Evolutionary conservation across 2,329 filamentous ascomycete species (phyloP).

Genomic region (Xylariaceae sp.): DNA sequence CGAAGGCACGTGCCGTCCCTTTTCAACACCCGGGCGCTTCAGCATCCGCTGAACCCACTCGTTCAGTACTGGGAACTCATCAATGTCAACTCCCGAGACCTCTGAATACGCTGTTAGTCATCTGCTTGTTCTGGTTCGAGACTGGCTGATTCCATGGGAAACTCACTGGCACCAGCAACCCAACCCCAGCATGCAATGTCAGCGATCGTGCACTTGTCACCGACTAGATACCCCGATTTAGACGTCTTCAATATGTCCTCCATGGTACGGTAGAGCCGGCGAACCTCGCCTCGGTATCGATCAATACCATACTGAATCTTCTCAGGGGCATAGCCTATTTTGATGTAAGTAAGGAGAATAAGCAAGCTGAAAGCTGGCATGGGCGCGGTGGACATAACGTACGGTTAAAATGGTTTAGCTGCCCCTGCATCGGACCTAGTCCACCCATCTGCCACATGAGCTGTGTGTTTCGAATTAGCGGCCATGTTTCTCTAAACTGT

Average conservation of each 20-base stretch:
- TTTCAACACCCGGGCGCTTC: conserved; percentile 68
- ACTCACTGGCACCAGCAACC: conserved; percentile 56
- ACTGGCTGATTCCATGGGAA: no score
- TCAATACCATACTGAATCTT: conserved; percentile 79
- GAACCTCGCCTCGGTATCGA: conserved; percentile 78
- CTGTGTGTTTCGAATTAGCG: conserved; percentile 27
- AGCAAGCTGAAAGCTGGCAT: background rate
- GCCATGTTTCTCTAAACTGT: no score
- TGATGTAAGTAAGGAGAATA: background rate
- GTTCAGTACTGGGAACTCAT: conserved; percentile 72
- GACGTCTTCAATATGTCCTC: conserved; percentile 66
- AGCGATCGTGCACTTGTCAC: conserved; percentile 68
- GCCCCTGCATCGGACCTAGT: conserved; percentile 78
- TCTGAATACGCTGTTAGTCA: conserved; percentile 29
- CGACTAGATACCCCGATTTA: conserved; percentile 58
- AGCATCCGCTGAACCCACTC: conserved; percentile 74
- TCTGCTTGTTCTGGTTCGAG: background rate
- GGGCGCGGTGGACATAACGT: conserved; percentile 20
- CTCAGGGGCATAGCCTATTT: conserved; percentile 69
- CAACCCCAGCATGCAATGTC: conserved; percentile 82
- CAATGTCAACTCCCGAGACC: conserved; percentile 66
- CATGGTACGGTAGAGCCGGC: conserved; percentile 76
- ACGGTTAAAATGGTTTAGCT: conserved; percentile 80
- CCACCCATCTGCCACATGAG: conserved; percentile 76
- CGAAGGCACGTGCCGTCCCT: conserved; percentile 70